These are phyloP conservation scores for Leavenworthia alabamica DNA, from an alignment of 345 rosid species.

Conservation along the genomic window DNA sequence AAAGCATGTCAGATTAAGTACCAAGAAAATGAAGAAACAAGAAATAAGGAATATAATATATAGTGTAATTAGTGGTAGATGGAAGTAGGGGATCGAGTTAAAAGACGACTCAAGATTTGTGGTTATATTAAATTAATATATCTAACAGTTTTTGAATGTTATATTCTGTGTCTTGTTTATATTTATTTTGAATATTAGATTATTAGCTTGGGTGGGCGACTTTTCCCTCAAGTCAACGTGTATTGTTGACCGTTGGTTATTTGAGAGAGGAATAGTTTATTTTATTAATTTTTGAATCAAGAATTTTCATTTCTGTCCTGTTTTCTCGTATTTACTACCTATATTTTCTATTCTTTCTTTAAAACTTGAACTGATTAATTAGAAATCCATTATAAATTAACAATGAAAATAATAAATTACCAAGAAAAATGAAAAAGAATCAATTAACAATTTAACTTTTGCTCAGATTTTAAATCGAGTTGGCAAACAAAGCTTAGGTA, in stretches of 20 bases:
- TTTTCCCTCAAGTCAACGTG: slow-evolving; percentile 26
- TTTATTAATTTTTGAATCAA: slow-evolving; percentile 4
- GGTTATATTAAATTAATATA: background rate
- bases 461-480: too few relatives aligned
- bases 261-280: slow-evolving; percentile 23
- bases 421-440: too few relatives aligned
- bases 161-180: background rate
- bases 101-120: too few relatives aligned
- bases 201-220: slow-evolving; percentile 22
- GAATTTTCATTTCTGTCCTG: background rate
- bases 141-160: background rate
- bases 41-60: too few relatives aligned
- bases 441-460: too few relatives aligned
- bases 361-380: background rate
- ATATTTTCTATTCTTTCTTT: background rate
- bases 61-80: too few relatives aligned
- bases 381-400: background rate
- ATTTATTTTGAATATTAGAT: background rate
- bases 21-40: too few relatives aligned
- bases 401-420: background rate
- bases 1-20: too few relatives aligned
- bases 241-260: slow-evolving; percentile 26
- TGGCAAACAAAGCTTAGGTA: too few relatives aligned
- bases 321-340: background rate
- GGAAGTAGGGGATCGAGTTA: too few relatives aligned